Evolutionary conservation across 2,329 filamentous ascomycete genomes (phyloP).

Genomic region (Xylaria arbuscula): DNA sequence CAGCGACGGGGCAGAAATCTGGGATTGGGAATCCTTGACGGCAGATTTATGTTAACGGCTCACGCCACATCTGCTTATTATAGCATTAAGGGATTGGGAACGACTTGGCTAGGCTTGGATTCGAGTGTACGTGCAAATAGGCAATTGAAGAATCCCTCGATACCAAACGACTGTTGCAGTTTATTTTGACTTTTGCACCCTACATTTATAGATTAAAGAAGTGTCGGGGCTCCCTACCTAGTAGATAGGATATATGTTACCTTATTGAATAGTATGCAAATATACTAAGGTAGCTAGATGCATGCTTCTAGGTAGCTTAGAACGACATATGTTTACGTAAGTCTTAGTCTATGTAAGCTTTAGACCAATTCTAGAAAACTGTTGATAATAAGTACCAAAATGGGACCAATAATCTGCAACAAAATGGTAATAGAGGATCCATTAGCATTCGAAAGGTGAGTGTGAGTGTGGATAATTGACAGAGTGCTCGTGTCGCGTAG

Average conservation of each 20-base stretch:
- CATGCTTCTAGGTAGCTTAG: background rate
- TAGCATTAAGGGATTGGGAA: conserved; percentile 24
- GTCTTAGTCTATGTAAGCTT: background rate
- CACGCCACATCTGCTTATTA: conserved; percentile 33
- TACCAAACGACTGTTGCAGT: background rate
- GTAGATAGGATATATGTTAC: background rate
- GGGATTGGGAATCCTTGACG: conserved; percentile 24
- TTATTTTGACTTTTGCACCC: background rate
- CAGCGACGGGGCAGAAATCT: conserved; percentile 12
- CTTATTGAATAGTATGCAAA: background rate
- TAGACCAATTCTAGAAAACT: background rate
- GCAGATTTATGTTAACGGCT: conserved; percentile 37
- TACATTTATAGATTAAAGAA: background rate
- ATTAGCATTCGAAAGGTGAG: too few relatives aligned
- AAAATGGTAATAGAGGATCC: background rate
- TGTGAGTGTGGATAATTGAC: background rate
- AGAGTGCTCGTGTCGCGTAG: background rate
- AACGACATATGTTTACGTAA: background rate
- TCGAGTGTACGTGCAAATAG: conserved; percentile 33
- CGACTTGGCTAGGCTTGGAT: conserved; percentile 29
- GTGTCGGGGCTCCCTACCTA: background rate
- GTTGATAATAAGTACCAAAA: background rate
- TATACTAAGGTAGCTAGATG: background rate
- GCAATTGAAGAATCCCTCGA: conserved; percentile 26
- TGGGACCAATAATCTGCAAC: background rate